Conservation (phyloP, 805 yeast species). For the Phaffomyces antillensis region DNA sequence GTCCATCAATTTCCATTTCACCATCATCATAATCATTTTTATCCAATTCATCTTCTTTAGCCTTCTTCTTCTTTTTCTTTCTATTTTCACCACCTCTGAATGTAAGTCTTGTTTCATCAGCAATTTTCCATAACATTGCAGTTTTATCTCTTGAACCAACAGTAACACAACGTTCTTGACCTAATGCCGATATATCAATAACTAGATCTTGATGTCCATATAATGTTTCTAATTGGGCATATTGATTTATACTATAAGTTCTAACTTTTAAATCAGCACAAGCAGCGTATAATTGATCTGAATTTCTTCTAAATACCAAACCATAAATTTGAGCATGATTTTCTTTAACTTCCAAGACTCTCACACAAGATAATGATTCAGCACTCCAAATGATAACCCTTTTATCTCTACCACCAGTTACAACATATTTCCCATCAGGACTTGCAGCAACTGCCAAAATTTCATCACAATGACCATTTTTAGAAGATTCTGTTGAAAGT, state of each 20-base stretch:
- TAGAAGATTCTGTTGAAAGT: constrained; percentile 37
- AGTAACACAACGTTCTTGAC: constrained; percentile 87
- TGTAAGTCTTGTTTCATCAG: constrained; percentile 90
- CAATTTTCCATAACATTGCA: constrained; percentile 93
- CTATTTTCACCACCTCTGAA: constrained; percentile 80
- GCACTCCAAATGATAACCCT: constrained; percentile 81
- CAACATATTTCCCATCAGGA: constrained; percentile 82
- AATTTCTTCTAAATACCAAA: constrained; percentile 66
- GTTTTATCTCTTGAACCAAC: constrained; percentile 95
- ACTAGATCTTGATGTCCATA: constrained; percentile 95
- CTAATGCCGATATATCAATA: constrained; percentile 71
- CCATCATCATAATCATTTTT: constrained; percentile 18
- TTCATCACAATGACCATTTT: constrained; percentile 71
- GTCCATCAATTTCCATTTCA: constrained; percentile 24
- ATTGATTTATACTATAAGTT: constrained; percentile 77
- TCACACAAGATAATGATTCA: constrained; percentile 66
- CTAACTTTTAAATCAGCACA: constrained; percentile 90
- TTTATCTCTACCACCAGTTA: constrained; percentile 85
- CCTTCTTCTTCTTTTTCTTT: constrained; percentile 30
- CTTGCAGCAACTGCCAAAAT: constrained; percentile 75
- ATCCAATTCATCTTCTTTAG: constrained; percentile 16
- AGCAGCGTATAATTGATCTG: constrained; percentile 85
- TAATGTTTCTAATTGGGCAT: constrained; percentile 81
- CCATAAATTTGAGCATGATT: constrained; percentile 67
- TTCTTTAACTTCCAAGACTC: constrained; percentile 69